Evolutionary conservation across 129 eudicot species (phyloP), one percentile per base, ranked within the genome.

Genomic region (Calendula officinalis): DNA sequence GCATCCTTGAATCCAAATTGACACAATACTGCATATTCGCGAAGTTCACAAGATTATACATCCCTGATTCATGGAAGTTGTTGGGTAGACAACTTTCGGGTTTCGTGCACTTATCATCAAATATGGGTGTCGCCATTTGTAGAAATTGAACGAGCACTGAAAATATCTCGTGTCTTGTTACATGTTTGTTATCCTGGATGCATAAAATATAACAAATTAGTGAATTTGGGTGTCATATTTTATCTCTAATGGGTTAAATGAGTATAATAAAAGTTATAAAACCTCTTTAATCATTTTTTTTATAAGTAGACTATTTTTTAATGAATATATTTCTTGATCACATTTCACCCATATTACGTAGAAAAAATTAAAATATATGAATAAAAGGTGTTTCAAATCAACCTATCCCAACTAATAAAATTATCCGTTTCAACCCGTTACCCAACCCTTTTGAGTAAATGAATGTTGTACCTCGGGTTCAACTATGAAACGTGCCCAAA

Each of bases 401-500:
- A 22, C 30, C 30, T 22, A 22, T 22, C 30, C 30, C 30, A 2
- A 22, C 30, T 2, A 14, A 44, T 9, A 46, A 46, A n/a, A 13
- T 13, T 12, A 46, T 46, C 16, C 3, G 6, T 13, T 46, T 46
- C 14, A 15, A 46, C 51, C 16, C 2, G 16, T 46, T 46, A 46
- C 6, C 22, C 22, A 16, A 50, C 4, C 33, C 11, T 27, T 14
- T 6, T 3, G 8, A 17, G 4, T 6, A 3, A 48, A 60, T 33
- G 41, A 22, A 7, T n/a, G 27, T 6, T 37, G 66, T 78, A 89
- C 97, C 88, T 85, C 79, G 35, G 89, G 64, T 60, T 86, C 92
- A 33, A 89, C 99, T 13, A 77, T 71, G 70, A 79, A 94, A 46
- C 73, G 88, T 10, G 95, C 99, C 82, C 92, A 83, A 22, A 89